Conservation (phyloP, 2,329 filamentous ascomycete species). For the Arthroderma sp. region DNA sequence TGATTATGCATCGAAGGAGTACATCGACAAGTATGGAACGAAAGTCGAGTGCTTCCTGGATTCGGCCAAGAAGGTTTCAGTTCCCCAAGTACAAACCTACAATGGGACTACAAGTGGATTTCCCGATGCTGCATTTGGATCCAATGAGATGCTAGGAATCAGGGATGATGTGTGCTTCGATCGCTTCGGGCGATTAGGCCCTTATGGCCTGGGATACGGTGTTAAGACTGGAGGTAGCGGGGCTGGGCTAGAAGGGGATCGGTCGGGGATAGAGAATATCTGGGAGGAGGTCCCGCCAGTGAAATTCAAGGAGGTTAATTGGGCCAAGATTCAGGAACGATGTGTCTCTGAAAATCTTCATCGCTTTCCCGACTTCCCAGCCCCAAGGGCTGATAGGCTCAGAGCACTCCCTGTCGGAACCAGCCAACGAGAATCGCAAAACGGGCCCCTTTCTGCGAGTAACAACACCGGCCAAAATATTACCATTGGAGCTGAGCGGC, state of each 20-base stretch:
- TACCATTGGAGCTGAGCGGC: slow-evolving; percentile 11
- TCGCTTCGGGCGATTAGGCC: slow-evolving; percentile 71
- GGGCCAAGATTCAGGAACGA: slow-evolving; percentile 62
- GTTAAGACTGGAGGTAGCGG: slow-evolving; percentile 65
- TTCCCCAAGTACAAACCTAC: slow-evolving; percentile 62
- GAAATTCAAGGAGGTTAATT: slow-evolving; percentile 63
- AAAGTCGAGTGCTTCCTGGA: slow-evolving; percentile 72
- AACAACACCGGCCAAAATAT: slow-evolving; percentile 16
- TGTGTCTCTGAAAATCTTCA: slow-evolving; percentile 59
- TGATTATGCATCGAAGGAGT: slow-evolving; percentile 45
- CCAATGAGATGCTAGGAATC: slow-evolving; percentile 65
- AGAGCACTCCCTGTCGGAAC: slow-evolving; percentile 12
- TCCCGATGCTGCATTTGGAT: slow-evolving; percentile 74
- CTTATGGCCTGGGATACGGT: slow-evolving; percentile 84
- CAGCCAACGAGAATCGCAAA: slow-evolving; percentile 3
- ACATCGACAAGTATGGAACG: slow-evolving; percentile 43
- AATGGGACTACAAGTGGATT: slow-evolving; percentile 71
- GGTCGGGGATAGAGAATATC: slow-evolving; percentile 63
- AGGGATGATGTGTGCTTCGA: slow-evolving; percentile 87
- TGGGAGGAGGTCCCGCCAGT: slow-evolving; percentile 61
- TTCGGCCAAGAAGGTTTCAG: slow-evolving; percentile 45
- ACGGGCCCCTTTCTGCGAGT: slow-evolving; percentile 8
- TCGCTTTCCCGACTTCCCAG: slow-evolving; percentile 45
- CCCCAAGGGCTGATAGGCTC: slow-evolving; percentile 23
- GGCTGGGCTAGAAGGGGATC: slow-evolving; percentile 72